Evolutionary conservation across 768 basidiomycete species (phyloP), one percentile per base, ranked within the genome.

Genomic region (Sistotremastrum niveocremeum): DNA sequence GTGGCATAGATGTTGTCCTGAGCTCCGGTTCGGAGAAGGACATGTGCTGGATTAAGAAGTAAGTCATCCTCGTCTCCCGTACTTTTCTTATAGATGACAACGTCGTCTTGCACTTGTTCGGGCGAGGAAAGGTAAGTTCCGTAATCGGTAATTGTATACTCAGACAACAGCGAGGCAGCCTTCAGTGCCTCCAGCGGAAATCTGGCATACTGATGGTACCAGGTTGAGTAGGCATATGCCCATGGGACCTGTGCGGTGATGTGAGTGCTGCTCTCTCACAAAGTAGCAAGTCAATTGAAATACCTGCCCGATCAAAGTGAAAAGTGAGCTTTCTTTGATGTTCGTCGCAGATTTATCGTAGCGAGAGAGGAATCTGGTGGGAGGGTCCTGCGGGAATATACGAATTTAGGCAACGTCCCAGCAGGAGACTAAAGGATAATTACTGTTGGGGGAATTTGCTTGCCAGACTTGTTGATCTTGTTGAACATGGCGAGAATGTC

Each of bases 281-380:
- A 10, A 31, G 4, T 31, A n/a, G 20, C n/a, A 29, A 7, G 32
- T 35, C 39, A 5, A 4, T 12, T 12, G 2, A 41, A 12, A 5
- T 44, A 66, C 73, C 57, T 76, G 73, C 6, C 74, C 73, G 29
- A 76, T 73, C 7, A 55, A 60, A 37, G 65, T 62, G 46, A 74
- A 77, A 7, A 76, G 48, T 42, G 61, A 55, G 32, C 68, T 72
- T 49, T 76, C 73, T 49, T 74, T 77, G 56, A 77, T 74, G 52
- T 77, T 75, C 0, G 74, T 76, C 7, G 76, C 74, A 44, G 72
- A 72, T 51, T 75, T 77, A 51, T 78, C 75, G 49, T 64, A 77
- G 4, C 75, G 69, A 2, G 73, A 73, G 9, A 77, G 65, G 57
- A 76, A 76, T 32, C 72, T 69, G 10, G 66, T 67, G 4, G 71